These are phyloP conservation scores for Elaeis guineensis DNA, from an alignment of 176 grass and related monocot genomes.

Conservation along the genomic window DNA sequence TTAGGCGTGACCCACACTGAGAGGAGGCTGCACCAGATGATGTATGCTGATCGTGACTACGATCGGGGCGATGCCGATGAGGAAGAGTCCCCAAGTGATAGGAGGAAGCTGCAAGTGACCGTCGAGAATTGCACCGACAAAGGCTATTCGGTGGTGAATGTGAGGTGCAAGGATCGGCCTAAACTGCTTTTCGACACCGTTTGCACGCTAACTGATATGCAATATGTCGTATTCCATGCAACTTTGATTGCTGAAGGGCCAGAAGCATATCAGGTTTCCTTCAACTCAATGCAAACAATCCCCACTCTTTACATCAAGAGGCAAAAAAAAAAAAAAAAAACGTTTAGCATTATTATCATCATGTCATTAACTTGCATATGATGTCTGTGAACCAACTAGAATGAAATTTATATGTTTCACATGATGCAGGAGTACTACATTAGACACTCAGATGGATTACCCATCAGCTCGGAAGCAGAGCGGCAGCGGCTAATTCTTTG, in stretches of 20 bases:
- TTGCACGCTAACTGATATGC: slow-evolving; percentile 23
- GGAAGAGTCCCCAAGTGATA: neutral
- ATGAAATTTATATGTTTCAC: neutral
- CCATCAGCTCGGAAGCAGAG: slow-evolving; percentile 20
- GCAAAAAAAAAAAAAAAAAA: no score
- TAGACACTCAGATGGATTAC: slow-evolving; percentile 14
- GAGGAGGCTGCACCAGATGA: slow-evolving; percentile 23
- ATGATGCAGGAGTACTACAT: slow-evolving; percentile 26
- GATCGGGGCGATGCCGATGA: neutral
- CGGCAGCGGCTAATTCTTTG: slow-evolving; percentile 22
- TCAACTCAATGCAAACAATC: neutral
- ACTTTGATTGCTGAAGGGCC: slow-evolving; percentile 21
- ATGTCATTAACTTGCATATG: no score
- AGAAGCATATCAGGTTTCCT: slow-evolving; percentile 24
- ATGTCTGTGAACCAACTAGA: no score
- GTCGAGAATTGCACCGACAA: slow-evolving; percentile 24
- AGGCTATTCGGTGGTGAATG: slow-evolving; percentile 16
- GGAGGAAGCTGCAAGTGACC: neutral
- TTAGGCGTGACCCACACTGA: slow-evolving; percentile 10
- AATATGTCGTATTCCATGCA: slow-evolving; percentile 24
- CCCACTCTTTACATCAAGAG: no score
- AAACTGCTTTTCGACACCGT: slow-evolving; percentile 19
- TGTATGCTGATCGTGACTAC: slow-evolving; percentile 21
- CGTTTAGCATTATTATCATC: no score
- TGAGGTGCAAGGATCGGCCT: slow-evolving; percentile 17